A percentile compares a stretch with the other conserved stretches of the same genome.
Conservation (phyloP, 2,329 filamentous ascomycete genomes). For the Beauveria scarabaeidicola region DNA sequence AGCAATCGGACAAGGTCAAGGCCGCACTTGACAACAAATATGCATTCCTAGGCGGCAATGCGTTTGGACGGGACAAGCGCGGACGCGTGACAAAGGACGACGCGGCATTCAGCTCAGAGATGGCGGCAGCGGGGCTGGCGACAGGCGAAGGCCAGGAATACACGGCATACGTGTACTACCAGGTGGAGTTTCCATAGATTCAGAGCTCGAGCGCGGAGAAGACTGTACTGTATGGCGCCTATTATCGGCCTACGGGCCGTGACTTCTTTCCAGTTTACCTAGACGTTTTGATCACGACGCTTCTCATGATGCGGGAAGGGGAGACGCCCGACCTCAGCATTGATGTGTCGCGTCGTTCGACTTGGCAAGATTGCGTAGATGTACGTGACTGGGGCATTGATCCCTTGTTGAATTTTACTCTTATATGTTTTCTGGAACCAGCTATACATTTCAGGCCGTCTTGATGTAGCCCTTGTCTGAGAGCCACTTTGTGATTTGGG, state of each 20-base stretch:
- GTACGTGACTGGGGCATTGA: neutral
- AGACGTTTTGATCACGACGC: neutral
- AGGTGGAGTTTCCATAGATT: constrained; percentile 63
- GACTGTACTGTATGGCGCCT: constrained; percentile 3
- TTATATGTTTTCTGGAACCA: neutral
- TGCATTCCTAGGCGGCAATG: constrained; percentile 89
- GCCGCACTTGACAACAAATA: constrained; percentile 73
- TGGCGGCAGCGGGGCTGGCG: constrained; percentile 64
- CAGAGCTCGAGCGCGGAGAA: neutral
- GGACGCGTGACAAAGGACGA: constrained; percentile 89
- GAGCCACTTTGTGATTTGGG: constrained; percentile 73
- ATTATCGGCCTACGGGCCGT: neutral
- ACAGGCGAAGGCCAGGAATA: constrained; percentile 73
- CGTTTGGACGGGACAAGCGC: constrained; percentile 88
- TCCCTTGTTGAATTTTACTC: neutral
- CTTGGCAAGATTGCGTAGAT: neutral
- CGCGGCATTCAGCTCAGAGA: constrained; percentile 65
- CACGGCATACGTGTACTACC: constrained; percentile 94
- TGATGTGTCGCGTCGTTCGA: neutral
- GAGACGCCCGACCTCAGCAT: neutral
- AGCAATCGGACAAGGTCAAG: constrained; percentile 71
- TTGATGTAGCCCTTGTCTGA: constrained; percentile 51
- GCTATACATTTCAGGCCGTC: constrained; percentile 16
- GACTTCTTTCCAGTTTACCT: neutral
- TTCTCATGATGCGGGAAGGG: neutral